Percentiles rank a stretch among this genome's conserved stretches.
These are phyloP conservation scores for Chlamydomonas reinhardtii DNA, from an alignment of 163 green algal genomes.

Conservation along the genomic window DNA sequence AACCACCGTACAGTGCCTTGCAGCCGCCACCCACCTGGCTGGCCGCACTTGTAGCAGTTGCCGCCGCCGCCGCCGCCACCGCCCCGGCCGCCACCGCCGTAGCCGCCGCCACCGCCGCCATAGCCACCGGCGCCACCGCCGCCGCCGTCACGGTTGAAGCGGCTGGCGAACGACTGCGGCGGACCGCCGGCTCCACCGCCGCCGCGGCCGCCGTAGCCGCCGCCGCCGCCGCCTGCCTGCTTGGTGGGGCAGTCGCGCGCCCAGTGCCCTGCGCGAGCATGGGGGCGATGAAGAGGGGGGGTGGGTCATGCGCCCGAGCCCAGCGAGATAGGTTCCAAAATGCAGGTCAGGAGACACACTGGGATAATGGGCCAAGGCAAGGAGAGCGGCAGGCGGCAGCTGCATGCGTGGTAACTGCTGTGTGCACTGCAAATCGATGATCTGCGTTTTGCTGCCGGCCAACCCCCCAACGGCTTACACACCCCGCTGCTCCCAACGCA, in stretches of 20 bases:
- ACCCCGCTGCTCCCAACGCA: neutral
- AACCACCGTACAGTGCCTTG: too few relatives aligned
- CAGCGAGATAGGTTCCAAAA: too few relatives aligned
- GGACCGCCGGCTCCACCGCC: neutral
- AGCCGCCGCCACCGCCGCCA: neutral
- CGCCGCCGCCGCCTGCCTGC: slow-evolving; percentile 5
- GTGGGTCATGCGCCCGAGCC: too few relatives aligned
- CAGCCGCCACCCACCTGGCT: slow-evolving; percentile 50
- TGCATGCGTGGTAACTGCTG: too few relatives aligned
- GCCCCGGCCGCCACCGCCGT: slow-evolving; percentile 1
- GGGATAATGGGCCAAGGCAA: too few relatives aligned
- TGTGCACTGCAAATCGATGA: too few relatives aligned
- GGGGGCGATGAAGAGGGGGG: too few relatives aligned
- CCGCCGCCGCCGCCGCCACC: slow-evolving; percentile 1
- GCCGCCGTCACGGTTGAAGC: slow-evolving; percentile 30
- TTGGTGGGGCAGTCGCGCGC: slow-evolving; percentile 31
- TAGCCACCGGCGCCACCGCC: slow-evolving; percentile 7
- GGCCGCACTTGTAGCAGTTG: slow-evolving; percentile 59
- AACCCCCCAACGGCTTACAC: too few relatives aligned
- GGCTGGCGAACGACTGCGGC: slow-evolving; percentile 41
- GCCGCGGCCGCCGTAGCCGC: neutral
- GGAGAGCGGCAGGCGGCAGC: too few relatives aligned
- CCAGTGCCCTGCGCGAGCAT: slow-evolving; percentile 26
- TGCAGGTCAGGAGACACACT: too few relatives aligned
- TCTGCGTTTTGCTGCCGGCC: too few relatives aligned